These are phyloP conservation scores for Pythium dissimile DNA, from an alignment of 352 stramenopile species.

Conservation along the genomic window DNA sequence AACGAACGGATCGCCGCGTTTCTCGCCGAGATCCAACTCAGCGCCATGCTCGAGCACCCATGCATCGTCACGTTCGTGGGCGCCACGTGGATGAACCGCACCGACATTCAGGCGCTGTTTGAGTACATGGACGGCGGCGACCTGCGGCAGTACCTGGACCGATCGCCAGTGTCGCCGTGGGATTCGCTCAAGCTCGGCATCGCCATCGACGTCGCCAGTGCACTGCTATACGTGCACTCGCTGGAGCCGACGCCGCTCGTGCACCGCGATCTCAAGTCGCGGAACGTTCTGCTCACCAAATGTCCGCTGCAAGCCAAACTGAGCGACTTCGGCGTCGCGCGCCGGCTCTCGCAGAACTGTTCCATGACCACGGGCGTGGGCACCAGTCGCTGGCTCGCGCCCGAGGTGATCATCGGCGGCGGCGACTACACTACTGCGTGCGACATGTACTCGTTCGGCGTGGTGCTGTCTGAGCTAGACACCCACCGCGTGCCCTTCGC, in stretches of 20 bases:
- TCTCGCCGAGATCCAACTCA: conserved; percentile 31
- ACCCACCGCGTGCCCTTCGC: background rate
- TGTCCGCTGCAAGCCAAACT: conserved; percentile 16
- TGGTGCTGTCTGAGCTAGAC: background rate
- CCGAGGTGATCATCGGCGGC: background rate
- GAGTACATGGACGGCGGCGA: conserved; percentile 8
- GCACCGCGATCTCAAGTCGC: conserved; percentile 39
- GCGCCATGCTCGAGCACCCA: conserved; percentile 26
- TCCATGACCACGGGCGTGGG: background rate
- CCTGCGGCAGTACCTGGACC: conserved; percentile 13
- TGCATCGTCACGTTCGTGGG: conserved; percentile 35
- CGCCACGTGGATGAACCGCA: conserved; percentile 18
- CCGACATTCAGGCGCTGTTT: conserved; percentile 14
- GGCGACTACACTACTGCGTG: background rate
- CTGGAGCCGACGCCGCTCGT: conserved; percentile 12
- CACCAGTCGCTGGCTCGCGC: conserved; percentile 9
- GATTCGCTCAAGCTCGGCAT: conserved; percentile 7
- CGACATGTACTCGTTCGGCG: conserved; percentile 2
- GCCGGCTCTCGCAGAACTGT: background rate
- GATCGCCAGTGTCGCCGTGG: background rate
- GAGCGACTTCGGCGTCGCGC: conserved; percentile 14
- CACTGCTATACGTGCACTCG: conserved; percentile 21
- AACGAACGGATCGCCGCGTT: conserved; percentile 17
- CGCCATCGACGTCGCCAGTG: conserved; percentile 13
- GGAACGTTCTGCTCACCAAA: conserved; percentile 30